Evolutionary conservation across 2,329 filamentous ascomycete species (phyloP).

Genomic region (Alternaria sp.): DNA sequence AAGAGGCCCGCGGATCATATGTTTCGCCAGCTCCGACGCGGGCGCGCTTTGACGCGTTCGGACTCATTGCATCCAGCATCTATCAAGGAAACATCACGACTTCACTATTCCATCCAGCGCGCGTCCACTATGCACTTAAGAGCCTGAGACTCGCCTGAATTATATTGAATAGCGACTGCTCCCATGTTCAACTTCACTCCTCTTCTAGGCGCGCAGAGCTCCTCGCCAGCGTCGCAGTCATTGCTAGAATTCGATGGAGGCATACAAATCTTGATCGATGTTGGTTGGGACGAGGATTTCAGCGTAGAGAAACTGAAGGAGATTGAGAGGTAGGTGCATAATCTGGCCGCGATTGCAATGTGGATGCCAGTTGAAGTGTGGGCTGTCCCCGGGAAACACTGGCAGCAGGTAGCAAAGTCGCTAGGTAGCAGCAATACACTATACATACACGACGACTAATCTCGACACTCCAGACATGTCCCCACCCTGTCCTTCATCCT

Average conservation of each 20-base stretch:
- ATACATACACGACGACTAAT: constrained; percentile 29
- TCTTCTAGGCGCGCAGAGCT: constrained; percentile 87
- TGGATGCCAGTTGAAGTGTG: constrained; percentile 11
- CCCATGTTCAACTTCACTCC: constrained; percentile 96
- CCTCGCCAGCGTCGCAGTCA: constrained; percentile 90
- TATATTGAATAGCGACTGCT: constrained; percentile 6
- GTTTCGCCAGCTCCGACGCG: constrained; percentile 13
- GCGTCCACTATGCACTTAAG: constrained; percentile 15
- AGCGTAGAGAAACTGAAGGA: constrained; percentile 82
- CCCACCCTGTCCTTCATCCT: constrained; percentile 93
- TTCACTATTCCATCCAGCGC: background rate
- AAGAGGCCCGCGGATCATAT: constrained; percentile 1
- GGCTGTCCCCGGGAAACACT: background rate
- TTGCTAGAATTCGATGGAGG: constrained; percentile 95
- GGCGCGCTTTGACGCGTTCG: constrained; percentile 19
- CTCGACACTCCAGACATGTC: constrained; percentile 70
- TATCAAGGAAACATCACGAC: constrained; percentile 10
- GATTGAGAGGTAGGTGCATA: constrained; percentile 77
- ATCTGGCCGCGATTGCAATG: constrained; percentile 1
- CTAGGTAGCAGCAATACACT: constrained; percentile 14
- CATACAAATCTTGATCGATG: constrained; percentile 92
- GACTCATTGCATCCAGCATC: constrained; percentile 5
- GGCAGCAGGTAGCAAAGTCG: constrained; percentile 8
- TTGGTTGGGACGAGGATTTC: constrained; percentile 96
- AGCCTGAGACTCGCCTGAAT: constrained; percentile 8